A percentile compares a stretch with the other conserved stretches of the same genome.
phyloP scores from a whole-genome alignment of 257 asterid genomes.

The Voacanga thouarsii region DNA sequence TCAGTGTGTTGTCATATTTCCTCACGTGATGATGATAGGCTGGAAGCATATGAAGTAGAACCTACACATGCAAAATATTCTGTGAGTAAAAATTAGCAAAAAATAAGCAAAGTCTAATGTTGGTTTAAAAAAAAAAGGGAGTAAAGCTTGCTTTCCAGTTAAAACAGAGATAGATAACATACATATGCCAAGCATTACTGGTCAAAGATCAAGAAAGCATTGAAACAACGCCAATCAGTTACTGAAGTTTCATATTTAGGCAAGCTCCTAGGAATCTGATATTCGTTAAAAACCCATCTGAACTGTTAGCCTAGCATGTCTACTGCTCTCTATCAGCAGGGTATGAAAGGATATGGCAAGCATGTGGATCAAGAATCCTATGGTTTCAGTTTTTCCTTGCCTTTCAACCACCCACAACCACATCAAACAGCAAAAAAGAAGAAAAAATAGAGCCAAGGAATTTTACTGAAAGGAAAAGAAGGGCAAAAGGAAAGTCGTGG shows the following conservation, averaged over 20 bases:
- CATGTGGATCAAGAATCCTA: not conserved
- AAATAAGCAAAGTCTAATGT: slow-evolving; percentile 8
- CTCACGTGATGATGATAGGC: slow-evolving; percentile 78
- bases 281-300: not conserved
- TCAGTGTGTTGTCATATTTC: slow-evolving; percentile 76
- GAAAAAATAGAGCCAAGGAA: not conserved
- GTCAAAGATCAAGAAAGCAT: not conserved
- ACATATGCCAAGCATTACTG: not conserved
- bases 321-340: not conserved
- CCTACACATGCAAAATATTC: slow-evolving; percentile 46
- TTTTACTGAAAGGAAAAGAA: not conserved
- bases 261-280: not conserved
- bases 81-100: slow-evolving; percentile 21
- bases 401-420: not conserved
- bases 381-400: not conserved
- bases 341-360: not conserved
- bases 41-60: slow-evolving; percentile 91
- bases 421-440: not conserved
- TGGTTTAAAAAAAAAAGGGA: not conserved
- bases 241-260: not conserved
- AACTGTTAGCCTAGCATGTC: not conserved
- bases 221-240: not conserved
- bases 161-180: not conserved
- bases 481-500: not conserved
- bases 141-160: not conserved